phyloP scores from a whole-genome alignment of 1,139 yeast genomes.

The Candida neerlandica region DNA sequence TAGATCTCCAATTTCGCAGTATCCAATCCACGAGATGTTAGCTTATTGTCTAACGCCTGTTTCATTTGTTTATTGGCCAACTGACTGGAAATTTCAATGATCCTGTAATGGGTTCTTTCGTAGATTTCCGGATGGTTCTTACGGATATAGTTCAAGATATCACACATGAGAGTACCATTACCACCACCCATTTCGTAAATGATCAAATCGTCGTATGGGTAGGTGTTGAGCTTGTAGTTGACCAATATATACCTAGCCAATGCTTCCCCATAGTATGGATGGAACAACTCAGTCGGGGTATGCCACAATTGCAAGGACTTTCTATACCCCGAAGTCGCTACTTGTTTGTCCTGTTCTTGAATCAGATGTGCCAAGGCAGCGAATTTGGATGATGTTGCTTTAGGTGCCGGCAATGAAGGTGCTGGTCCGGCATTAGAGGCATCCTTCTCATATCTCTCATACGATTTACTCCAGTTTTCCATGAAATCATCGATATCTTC shows the following conservation, averaged over 20 bases:
- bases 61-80: conserved; percentile 64
- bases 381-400: conserved; percentile 22
- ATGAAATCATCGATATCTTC: conserved; percentile 71
- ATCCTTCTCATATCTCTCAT: conserved; percentile 51
- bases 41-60: conserved; percentile 38
- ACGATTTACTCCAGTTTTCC: conserved; percentile 69
- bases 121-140: conserved; percentile 72
- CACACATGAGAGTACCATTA: conserved; percentile 82
- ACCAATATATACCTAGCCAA: conserved; percentile 72
- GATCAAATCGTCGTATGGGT: conserved; percentile 64
- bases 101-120: conserved; percentile 64
- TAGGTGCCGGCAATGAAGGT: conserved; percentile 11
- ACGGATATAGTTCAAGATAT: conserved; percentile 69
- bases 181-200: conserved; percentile 93
- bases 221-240: conserved; percentile 63
- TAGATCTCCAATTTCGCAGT: conserved; percentile 58
- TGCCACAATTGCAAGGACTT: conserved; percentile 78
- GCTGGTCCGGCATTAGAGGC: conserved; percentile 1
- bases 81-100: conserved; percentile 74
- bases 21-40: conserved; percentile 44
- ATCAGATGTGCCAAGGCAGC: conserved; percentile 36
- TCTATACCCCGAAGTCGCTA: conserved; percentile 17
- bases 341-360: conserved; percentile 25
- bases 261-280: conserved; percentile 84
- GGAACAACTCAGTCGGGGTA: conserved; percentile 84